Base-by-base conservation (phyloP, 2,329 filamentous ascomycete species). In the Colletotrichum echinochloae region DNA sequence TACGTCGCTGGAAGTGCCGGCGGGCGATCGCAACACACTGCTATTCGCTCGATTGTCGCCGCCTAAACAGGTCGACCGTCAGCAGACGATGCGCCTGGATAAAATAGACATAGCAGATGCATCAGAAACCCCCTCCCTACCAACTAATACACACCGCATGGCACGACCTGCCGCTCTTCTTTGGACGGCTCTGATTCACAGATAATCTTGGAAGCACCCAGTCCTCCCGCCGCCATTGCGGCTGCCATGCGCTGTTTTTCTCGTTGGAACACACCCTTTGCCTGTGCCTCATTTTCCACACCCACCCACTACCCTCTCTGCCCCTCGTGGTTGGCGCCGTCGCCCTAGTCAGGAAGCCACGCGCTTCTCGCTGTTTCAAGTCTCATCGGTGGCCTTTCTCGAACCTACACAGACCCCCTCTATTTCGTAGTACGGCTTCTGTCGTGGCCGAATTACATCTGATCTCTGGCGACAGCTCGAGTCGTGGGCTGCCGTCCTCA, bases 311-410 rank as follows among this genome's bases (percentile, higher is more conserved):
- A 26, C 35, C 28, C 23, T 35, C 18, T 62, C 26, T 26, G 46
- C 51, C 57, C 57, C 44, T 39, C 41, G 55, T 44, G 33, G 56
- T 57, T 61, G 51, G 49, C 26, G 51, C 41, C 63, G 57, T 61
- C 52, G 51, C 64, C 60, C 37, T 37, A n/a, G 33, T 51, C n/a
- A 52, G n/a, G 49, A 59, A 52, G 56, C 57, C 56, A 5, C 56
- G 46, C 51, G 64, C 37, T 65, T 57, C 51, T 41, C 39, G 44
- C 39, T 20, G 64, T 70, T 70, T 70, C 63, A 62, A 61, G 51
- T 54, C 51, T 51, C 49, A 44, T 23, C 37, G 26, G 49, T 37
- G 56, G 35, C 44, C 39, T 39, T 52, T 26, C 56, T 55, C 48
- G 41, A 60, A 35, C 28, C 51, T 44, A n/a, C 41, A 66, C 14